These are phyloP conservation scores for Lactarius indigo DNA, from an alignment of 768 basidiomycete species.

Conservation along the genomic window DNA sequence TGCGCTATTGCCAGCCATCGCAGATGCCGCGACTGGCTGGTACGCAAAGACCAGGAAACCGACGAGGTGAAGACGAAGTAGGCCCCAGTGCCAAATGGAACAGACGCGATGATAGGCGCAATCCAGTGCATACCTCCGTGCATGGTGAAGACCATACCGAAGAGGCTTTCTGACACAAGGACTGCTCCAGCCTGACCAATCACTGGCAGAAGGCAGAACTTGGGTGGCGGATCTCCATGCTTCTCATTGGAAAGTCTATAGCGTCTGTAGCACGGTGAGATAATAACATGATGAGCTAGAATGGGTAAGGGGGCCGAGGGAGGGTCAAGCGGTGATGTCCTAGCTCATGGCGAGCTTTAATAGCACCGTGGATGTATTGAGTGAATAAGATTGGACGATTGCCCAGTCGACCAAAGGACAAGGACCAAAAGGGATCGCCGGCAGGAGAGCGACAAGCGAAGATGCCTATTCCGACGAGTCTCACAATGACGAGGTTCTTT, in stretches of 20 bases:
- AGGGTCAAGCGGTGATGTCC: not conserved
- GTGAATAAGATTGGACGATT: too few species aligned
- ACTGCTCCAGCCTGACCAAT: slow-evolving; percentile 36
- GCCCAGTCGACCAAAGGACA: too few species aligned
- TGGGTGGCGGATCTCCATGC: slow-evolving; percentile 5
- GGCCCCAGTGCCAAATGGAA: slow-evolving; percentile 47
- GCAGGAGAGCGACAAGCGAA: too few species aligned
- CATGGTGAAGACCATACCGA: slow-evolving; percentile 34
- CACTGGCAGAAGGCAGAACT: slow-evolving; percentile 10
- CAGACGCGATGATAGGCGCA: slow-evolving; percentile 43
- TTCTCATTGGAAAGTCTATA: not conserved
- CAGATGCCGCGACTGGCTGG: slow-evolving; percentile 54
- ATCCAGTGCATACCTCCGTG: slow-evolving; percentile 47
- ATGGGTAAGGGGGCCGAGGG: not conserved
- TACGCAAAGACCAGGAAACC: slow-evolving; percentile 56
- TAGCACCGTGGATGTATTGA: too few species aligned
- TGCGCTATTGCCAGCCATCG: slow-evolving; percentile 61
- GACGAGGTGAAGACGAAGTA: slow-evolving; percentile 64
- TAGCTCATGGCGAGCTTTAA: too few species aligned
- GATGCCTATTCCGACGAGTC: too few species aligned
- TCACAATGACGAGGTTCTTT: too few species aligned
- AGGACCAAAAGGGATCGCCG: too few species aligned
- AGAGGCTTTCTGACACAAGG: slow-evolving; percentile 54
- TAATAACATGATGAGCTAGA: too few species aligned
- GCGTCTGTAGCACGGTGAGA: not conserved